phyloP scores from a whole-genome alignment of 2,329 filamentous ascomycete genomes.

The Xylariaceae sp. region DNA sequence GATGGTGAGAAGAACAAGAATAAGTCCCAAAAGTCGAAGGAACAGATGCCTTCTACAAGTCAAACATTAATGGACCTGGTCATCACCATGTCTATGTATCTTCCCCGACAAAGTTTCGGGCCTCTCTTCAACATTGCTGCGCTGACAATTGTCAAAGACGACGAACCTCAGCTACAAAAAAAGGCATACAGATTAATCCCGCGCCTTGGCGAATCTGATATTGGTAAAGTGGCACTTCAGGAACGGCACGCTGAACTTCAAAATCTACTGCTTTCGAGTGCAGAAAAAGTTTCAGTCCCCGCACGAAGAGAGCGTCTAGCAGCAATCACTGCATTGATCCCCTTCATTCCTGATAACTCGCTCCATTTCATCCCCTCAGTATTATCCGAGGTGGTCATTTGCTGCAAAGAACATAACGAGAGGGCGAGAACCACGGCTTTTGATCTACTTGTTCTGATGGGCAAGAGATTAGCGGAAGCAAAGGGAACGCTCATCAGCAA shows the following conservation, averaged over 20 bases:
- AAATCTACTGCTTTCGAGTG: constrained; percentile 74
- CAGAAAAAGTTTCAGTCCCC: constrained; percentile 84
- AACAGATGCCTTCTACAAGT: constrained; percentile 85
- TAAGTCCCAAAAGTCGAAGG: constrained; percentile 56
- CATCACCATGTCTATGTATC: constrained; percentile 92
- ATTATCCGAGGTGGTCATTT: constrained; percentile 91
- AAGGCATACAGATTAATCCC: constrained; percentile 99
- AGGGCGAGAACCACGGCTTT: constrained; percentile 88
- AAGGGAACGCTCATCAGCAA: constrained; percentile 79
- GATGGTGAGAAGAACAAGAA: constrained; percentile 59
- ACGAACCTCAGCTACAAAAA: constrained; percentile 94
- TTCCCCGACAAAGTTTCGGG: constrained; percentile 83
- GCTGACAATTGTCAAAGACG: constrained; percentile 76
- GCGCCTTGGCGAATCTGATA: constrained; percentile 78
- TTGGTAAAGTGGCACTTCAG: constrained; percentile 73
- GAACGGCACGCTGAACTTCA: constrained; percentile 81
- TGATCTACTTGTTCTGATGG: constrained; percentile 86
- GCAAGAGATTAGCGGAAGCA: constrained; percentile 70
- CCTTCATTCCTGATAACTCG: constrained; percentile 73
- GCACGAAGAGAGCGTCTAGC: constrained; percentile 84
- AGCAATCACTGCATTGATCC: constrained; percentile 79
- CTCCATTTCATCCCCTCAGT: constrained; percentile 93
- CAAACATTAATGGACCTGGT: constrained; percentile 97
- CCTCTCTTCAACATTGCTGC: constrained; percentile 86
- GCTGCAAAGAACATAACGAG: constrained; percentile 97